Evolutionary conservation across 2,329 filamentous ascomycete genomes (phyloP), one percentile per base, ranked within the genome.

Genomic region (Ophiostoma pallidulum): DNA sequence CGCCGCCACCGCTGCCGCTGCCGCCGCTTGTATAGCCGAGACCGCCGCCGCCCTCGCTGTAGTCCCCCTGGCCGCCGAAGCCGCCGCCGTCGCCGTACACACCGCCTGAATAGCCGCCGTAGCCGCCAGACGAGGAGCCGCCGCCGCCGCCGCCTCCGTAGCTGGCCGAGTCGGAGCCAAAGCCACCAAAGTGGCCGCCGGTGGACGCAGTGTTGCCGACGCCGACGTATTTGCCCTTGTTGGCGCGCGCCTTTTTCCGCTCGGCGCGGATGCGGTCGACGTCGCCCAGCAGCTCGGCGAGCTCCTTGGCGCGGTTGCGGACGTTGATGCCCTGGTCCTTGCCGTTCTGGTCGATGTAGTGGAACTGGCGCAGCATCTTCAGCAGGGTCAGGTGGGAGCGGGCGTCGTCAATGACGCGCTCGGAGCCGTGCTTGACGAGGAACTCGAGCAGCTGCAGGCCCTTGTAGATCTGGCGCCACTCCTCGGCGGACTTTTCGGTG

Each of bases 381-480:
- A 98, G 77, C 9, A 97, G 80, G 14, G 91, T 94, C 52, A 98
- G 80, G 65, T 98, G 92, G 49, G 90, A 90, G 58, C 92, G 82
- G 49, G 92, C 92, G 67, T 98, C 92, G 66, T 98, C 92, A 55
- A 98, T 91, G 32, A 98, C 92, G 47, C 92, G 79, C 66, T 98
- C 92, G 12, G 92, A 97, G 53, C 92, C 92, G 65, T 98, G 92
- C 73, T 98, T 98, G 69, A 98, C 84, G 28, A 98, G 78, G 62
- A 95, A 71, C 65, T 98, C 91, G 62, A 98, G 83, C 48, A 98
- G 76, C 74, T 97, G 92, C 20, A 98, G 81, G 9, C 88, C 84
- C 74, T 98, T 98, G 77, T 98, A 98, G 62, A 98, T 98, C 66
- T 98, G 92, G 57, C 92, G 80, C 92, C 92, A 98, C 69, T 98